Evolutionary conservation across 2,329 filamentous ascomycete species (phyloP).

Genomic region (Ophiostoma montium): DNA sequence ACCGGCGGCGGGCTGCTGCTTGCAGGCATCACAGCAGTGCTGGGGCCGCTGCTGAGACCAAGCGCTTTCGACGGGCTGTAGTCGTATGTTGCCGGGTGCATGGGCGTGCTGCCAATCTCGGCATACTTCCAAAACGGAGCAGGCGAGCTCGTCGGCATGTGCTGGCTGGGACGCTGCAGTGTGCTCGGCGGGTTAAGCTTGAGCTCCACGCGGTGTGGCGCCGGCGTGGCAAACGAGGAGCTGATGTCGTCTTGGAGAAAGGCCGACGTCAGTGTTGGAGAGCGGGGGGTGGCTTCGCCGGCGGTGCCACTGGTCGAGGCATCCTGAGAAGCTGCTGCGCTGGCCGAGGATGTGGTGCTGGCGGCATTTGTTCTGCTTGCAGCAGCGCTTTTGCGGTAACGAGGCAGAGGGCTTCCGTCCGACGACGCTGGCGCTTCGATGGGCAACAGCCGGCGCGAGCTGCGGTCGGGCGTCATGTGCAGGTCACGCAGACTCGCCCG

Average conservation of each 20-base stretch:
- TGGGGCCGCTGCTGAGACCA: constrained; percentile 4
- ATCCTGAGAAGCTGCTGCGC: constrained; percentile 8
- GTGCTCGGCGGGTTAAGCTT: constrained; percentile 68
- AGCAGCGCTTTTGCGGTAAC: constrained; percentile 32
- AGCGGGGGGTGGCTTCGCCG: constrained; percentile 32
- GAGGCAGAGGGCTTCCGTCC: constrained; percentile 50
- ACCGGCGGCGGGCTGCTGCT: constrained; percentile 46
- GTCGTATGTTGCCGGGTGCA: constrained; percentile 38
- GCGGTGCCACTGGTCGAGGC: constrained; percentile 6
- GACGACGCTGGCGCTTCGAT: constrained; percentile 20
- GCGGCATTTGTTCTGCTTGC: constrained; percentile 9
- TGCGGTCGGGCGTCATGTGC: constrained; percentile 46
- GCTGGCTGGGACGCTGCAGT: constrained; percentile 66
- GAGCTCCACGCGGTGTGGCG: constrained; percentile 59
- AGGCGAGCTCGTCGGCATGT: constrained; percentile 73
- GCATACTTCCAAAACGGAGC: constrained; percentile 84
- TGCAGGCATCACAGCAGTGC: constrained; percentile 25
- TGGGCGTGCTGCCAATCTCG: constrained; percentile 59
- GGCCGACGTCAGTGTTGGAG: constrained; percentile 47
- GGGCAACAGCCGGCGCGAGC: constrained; percentile 26
- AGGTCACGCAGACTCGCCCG: constrained; percentile 33
- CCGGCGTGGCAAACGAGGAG: constrained; percentile 53
- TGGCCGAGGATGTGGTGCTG: neutral
- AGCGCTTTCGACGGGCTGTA: constrained; percentile 40
- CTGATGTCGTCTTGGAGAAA: constrained; percentile 49